phyloP scores from a whole-genome alignment of 2,329 filamentous ascomycete species.

The Karstenula rhodostoma region DNA sequence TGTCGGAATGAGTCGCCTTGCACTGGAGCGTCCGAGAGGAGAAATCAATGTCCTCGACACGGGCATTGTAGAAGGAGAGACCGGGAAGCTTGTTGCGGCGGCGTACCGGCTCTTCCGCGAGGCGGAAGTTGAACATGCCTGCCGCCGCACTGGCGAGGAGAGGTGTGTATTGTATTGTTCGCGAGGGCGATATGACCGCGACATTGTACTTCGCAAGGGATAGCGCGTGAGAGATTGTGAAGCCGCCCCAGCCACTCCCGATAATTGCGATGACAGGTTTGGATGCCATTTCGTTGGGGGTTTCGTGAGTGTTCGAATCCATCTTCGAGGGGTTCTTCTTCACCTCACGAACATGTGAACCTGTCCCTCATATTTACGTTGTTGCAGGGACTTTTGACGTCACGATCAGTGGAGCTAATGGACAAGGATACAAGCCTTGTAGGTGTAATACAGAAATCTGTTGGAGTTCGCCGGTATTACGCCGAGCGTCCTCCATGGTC shows the following conservation, averaged over 20 bases:
- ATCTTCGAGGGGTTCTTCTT: neutral
- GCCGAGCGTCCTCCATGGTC: neutral
- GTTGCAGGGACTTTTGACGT: conserved; percentile 4
- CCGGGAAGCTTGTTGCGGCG: conserved; percentile 8
- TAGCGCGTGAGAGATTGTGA: conserved; percentile 7
- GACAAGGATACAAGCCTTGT: neutral
- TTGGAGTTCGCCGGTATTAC: neutral
- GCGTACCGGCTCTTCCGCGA: conserved; percentile 8
- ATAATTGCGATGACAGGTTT: conserved; percentile 7
- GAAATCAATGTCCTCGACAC: conserved; percentile 9
- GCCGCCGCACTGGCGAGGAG: conserved; percentile 3
- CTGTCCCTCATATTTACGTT: conserved; percentile 2
- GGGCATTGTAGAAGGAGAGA: conserved; percentile 9
- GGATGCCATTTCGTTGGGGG: neutral
- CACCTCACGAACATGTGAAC: too few species aligned
- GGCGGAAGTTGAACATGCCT: conserved; percentile 10
- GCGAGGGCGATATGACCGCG: conserved; percentile 5
- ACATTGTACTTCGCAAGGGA: conserved; percentile 11
- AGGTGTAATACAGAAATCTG: neutral
- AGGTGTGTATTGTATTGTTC: conserved; percentile 10
- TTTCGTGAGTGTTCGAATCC: neutral
- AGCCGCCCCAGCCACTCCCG: conserved; percentile 5
- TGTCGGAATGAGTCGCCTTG: neutral
- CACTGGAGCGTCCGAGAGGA: neutral
- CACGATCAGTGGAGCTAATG: neutral